Percentiles rank a stretch among this genome's conserved stretches.
Conservation (phyloP, 371 early-diverging fungal species). For the Mucor velutinosus region DNA sequence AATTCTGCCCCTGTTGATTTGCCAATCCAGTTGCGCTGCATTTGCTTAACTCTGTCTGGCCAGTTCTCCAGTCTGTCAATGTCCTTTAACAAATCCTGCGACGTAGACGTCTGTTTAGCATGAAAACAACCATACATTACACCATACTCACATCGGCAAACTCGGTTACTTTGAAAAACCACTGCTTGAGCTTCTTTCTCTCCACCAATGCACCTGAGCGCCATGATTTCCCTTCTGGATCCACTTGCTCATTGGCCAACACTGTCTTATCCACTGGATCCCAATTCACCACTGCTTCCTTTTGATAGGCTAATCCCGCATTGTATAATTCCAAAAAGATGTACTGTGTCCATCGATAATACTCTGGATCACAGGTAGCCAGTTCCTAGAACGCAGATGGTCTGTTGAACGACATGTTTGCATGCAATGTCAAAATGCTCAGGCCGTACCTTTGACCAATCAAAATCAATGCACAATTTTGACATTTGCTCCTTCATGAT, state of each 20-base stretch:
- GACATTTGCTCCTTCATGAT: conserved; percentile 83
- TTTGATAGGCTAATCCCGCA: conserved; percentile 84
- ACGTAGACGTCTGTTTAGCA: not conserved
- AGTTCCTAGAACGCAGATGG: conserved; percentile 60
- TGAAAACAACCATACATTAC: too few relatives aligned
- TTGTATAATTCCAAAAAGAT: conserved; percentile 80
- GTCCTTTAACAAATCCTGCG: conserved; percentile 75
- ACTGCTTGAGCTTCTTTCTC: conserved; percentile 81
- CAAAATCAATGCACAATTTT: conserved; percentile 78
- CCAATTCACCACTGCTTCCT: conserved; percentile 94
- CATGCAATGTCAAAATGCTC: not conserved
- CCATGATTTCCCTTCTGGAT: conserved; percentile 87
- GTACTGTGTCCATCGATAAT: conserved; percentile 93
- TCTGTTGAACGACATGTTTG: too few relatives aligned
- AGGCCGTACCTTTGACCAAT: conserved; percentile 72
- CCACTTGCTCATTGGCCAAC: conserved; percentile 96
- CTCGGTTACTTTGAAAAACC: conserved; percentile 90
- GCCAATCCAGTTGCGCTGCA: conserved; percentile 96
- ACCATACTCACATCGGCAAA: conserved; percentile 70
- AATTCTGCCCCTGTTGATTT: conserved; percentile 84
- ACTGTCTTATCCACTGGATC: conserved; percentile 96
- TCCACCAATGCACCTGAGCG: conserved; percentile 95
- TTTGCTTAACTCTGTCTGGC: conserved; percentile 88
- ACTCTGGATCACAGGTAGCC: conserved; percentile 82
- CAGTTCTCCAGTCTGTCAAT: conserved; percentile 75